phyloP scores from a whole-genome alignment of 768 basidiomycete genomes.

The Kwoniella europaea region DNA sequence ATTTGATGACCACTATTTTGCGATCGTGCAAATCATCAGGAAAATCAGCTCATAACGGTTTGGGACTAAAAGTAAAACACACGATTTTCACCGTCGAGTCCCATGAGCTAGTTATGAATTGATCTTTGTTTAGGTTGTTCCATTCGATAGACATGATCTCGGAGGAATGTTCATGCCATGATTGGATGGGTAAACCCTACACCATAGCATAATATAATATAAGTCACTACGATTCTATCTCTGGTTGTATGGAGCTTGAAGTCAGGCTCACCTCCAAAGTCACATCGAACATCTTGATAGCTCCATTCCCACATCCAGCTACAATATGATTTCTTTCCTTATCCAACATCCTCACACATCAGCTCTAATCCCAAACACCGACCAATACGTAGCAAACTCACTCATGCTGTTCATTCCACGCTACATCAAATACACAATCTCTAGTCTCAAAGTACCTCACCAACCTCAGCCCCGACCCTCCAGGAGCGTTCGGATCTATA shows the following conservation, averaged over 20 bases:
- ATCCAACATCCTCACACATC: not conserved
- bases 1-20: not conserved
- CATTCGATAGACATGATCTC: slow-evolving; percentile 95
- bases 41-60: too few relatives aligned
- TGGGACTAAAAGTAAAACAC: slow-evolving; percentile 50
- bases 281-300: slow-evolving; percentile 87
- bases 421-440: slow-evolving; percentile 85
- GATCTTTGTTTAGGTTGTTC: slow-evolving; percentile 78
- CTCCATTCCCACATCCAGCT: slow-evolving; percentile 86
- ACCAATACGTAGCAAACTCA: slow-evolving; percentile 19
- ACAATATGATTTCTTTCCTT: slow-evolving; percentile 77
- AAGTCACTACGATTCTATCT: too few relatives aligned
- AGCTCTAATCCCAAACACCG: not conserved
- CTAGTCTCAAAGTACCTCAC: slow-evolving; percentile 73
- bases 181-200: slow-evolving; percentile 84
- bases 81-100: slow-evolving; percentile 89
- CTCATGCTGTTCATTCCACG: slow-evolving; percentile 91
- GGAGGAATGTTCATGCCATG: slow-evolving; percentile 91
- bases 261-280: slow-evolving; percentile 71
- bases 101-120: slow-evolving; percentile 63
- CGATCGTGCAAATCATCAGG: too few relatives aligned
- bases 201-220: not conserved
- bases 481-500: slow-evolving; percentile 24
- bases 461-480: slow-evolving; percentile 28
- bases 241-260: not conserved